Evolutionary conservation across 768 basidiomycete species (phyloP).

Genomic region (Rhodotorula paludigena): DNA sequence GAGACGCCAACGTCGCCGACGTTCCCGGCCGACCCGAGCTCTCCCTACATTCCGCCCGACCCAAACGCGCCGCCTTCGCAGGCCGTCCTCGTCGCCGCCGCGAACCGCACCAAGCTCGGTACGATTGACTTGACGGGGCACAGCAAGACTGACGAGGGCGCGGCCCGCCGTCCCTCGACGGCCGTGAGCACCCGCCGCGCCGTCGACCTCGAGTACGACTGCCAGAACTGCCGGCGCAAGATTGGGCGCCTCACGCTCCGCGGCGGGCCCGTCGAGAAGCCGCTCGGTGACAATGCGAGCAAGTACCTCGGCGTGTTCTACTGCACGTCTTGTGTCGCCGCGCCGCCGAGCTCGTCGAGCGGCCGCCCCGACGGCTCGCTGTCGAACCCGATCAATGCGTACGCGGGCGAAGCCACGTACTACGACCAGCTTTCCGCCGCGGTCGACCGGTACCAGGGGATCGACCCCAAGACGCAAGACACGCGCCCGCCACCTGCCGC

Average conservation of each 20-base stretch:
- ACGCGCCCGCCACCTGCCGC: constrained; percentile 12
- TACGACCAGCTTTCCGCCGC: constrained; percentile 21
- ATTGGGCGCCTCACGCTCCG: constrained; percentile 22
- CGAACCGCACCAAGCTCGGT: constrained; percentile 12
- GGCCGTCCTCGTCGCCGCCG: constrained; percentile 12
- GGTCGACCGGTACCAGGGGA: constrained; percentile 15
- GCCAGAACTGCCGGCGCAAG: constrained; percentile 6
- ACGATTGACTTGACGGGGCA: constrained; percentile 24
- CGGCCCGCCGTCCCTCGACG: background rate
- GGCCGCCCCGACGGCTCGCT: background rate
- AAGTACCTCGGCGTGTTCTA: constrained; percentile 19
- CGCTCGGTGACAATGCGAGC: background rate
- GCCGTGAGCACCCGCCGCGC: constrained; percentile 5
- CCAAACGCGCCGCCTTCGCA: background rate
- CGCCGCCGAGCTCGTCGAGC: background rate
- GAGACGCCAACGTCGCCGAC: constrained; percentile 5
- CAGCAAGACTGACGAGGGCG: background rate
- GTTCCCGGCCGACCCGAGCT: constrained; percentile 11
- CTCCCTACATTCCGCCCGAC: constrained; percentile 19
- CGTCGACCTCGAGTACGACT: constrained; percentile 22
- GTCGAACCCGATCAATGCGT: background rate
- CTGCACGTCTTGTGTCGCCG: background rate
- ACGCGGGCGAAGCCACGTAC: constrained; percentile 25
- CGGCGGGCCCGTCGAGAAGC: constrained; percentile 21
- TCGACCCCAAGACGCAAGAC: constrained; percentile 1